Base-by-base conservation (phyloP, 345 rosid genomes). In the Tarenaya hassleriana region DNA sequence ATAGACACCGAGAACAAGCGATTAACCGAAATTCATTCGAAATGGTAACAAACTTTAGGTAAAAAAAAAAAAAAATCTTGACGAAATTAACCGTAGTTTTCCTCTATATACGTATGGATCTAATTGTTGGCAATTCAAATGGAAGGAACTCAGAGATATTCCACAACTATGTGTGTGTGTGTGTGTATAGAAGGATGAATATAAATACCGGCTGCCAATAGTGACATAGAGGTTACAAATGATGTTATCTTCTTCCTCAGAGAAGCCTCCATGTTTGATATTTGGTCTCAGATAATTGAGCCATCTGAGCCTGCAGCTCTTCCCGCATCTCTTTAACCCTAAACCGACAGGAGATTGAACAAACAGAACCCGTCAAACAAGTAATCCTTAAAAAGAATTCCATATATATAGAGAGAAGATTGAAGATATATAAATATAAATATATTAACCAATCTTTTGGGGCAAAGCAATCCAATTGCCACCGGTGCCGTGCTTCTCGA, bases 401-500 rank as follows among this genome's bases (percentile, higher is more conserved):
- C 29, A 24, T 24, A 24, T 24, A 24, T 24, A 24, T 24, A 24
- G 2, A 24, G 2, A 24, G 3, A 35, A 35, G 0, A 3, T 7
- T 24, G 5, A 2, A 24, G 2, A 24, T 24, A 5, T 24, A 32
- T 15, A 8, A 1, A 18, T 32, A 33, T 1, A 24, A 2, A 24
- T 24, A 24, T 19, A 1, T 34, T 17, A 69, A 79, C 94, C 94
- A 52, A 79, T 81, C 67, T 84, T 84, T 29, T 73, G 86, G 13
- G 94, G 94, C 68, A 84, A 70, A 61, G 94, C 88, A 56, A 83
- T 86, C 95, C 95, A 86, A 64, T 81, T 83, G 50, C 92, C 92
- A 48, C 79, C 88, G 16, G 86, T 84, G 67, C 94, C 94, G 61
- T 73, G 65, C 42, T 74, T 63, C 55, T 81, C 86, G 50, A 84